Percentiles rank a stretch among this genome's conserved stretches.
Evolutionary conservation across 2,329 filamentous ascomycete genomes (phyloP).

Genomic region (Colletotrichum theobromicola): DNA sequence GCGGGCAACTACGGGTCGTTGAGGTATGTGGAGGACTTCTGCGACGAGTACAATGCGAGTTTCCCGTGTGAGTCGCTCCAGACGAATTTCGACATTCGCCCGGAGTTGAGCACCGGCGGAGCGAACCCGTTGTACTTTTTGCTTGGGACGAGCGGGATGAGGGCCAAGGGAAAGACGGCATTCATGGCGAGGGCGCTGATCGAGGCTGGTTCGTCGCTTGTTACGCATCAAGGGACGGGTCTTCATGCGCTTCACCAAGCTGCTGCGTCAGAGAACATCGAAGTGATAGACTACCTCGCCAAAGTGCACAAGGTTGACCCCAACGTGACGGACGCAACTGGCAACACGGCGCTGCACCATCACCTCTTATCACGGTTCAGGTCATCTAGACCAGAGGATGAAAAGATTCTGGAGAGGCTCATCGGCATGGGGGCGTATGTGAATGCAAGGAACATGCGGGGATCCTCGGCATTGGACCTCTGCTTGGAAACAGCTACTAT

Average conservation of each 20-base stretch:
- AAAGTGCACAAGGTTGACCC: background rate
- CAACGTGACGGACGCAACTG: background rate
- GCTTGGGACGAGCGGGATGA: background rate
- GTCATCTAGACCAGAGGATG: background rate
- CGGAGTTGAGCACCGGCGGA: background rate
- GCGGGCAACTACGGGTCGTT: slow-evolving; percentile 9
- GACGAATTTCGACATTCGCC: background rate
- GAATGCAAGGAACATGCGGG: slow-evolving; percentile 23
- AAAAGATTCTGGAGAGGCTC: slow-evolving; percentile 18
- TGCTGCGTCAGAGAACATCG: background rate
- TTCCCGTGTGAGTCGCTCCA: slow-evolving; percentile 13
- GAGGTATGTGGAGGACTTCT: slow-evolving; percentile 9
- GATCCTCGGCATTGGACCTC: background rate
- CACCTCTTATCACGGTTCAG: slow-evolving; percentile 6
- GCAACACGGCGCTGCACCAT: slow-evolving; percentile 13
- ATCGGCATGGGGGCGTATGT: slow-evolving; percentile 35
- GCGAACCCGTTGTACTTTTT: slow-evolving; percentile 17
- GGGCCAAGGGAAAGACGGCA: background rate
- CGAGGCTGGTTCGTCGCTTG: background rate
- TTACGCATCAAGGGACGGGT: background rate
- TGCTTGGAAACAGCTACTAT: background rate
- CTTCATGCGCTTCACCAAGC: slow-evolving; percentile 15
- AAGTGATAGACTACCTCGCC: background rate
- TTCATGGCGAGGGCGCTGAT: background rate
- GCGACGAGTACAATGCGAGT: slow-evolving; percentile 16